phyloP scores from a whole-genome alignment of 1,284 basidiomycete genomes.

The Neolentinus lepideus region DNA sequence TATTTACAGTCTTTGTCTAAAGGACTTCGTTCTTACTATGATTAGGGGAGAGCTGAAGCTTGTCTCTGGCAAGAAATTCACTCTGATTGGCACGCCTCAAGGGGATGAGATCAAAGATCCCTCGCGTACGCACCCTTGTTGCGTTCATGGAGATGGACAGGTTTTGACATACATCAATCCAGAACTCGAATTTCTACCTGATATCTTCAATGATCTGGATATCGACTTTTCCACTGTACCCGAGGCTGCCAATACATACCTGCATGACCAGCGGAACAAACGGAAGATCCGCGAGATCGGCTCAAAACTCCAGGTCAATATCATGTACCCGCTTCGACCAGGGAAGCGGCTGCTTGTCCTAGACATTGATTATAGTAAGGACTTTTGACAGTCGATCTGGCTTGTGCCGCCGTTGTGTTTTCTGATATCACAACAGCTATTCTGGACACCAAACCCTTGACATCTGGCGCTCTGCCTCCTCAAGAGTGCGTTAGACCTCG shows the following conservation, averaged over 20 bases:
- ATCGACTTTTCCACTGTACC: conserved; percentile 64
- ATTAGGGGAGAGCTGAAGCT: conserved; percentile 54
- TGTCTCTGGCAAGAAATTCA: conserved; percentile 63
- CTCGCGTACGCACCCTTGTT: conserved; percentile 26
- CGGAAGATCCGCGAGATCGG: conserved; percentile 74
- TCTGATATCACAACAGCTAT: conserved; percentile 39
- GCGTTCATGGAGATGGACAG: conserved; percentile 7
- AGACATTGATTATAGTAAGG: conserved; percentile 83
- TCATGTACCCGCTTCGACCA: conserved; percentile 70
- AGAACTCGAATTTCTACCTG: conserved; percentile 64
- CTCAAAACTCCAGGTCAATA: conserved; percentile 55
- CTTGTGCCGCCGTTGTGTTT: neutral
- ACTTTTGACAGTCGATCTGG: neutral
- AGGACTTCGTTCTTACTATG: neutral
- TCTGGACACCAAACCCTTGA: conserved; percentile 76
- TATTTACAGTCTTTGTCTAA: neutral
- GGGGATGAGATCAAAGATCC: conserved; percentile 81
- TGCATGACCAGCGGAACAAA: conserved; percentile 69
- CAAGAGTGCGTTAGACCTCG: conserved; percentile 76
- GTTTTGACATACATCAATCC: conserved; percentile 8
- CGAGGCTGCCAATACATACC: conserved; percentile 49
- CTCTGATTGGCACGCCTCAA: conserved; percentile 75
- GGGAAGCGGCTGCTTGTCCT: conserved; percentile 80
- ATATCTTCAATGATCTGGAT: conserved; percentile 76
- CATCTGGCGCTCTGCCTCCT: conserved; percentile 70